These are phyloP conservation scores for Podaxis sp. DNA, from an alignment of 768 basidiomycete genomes.

Conservation along the genomic window DNA sequence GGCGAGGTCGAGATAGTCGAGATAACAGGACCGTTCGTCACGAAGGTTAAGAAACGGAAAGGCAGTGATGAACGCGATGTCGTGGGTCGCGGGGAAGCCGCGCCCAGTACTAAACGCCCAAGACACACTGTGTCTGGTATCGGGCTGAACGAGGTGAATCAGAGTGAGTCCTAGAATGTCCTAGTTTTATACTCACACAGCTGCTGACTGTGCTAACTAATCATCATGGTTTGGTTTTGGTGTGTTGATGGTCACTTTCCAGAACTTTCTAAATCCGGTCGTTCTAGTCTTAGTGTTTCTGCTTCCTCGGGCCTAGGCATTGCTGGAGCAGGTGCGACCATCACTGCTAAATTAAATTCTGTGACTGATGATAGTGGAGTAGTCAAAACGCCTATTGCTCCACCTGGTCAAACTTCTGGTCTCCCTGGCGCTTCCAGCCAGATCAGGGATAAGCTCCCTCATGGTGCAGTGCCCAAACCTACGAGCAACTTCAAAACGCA, in stretches of 20 bases:
- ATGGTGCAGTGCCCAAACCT: background rate
- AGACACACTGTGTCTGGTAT: background rate
- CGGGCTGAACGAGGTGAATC: background rate
- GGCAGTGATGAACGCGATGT: background rate
- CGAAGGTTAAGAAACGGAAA: conserved; percentile 5
- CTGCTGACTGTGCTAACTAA: background rate
- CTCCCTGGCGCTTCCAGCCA: background rate
- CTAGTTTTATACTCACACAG: background rate
- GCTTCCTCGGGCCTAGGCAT: background rate
- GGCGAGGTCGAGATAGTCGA: background rate
- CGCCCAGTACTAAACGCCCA: background rate
- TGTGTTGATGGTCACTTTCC: background rate
- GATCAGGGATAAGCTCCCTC: background rate
- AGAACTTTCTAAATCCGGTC: background rate
- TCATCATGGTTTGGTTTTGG: background rate
- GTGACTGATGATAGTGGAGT: background rate
- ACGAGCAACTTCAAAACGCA: background rate
- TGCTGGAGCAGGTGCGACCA: background rate
- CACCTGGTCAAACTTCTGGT: background rate
- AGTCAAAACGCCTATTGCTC: background rate
- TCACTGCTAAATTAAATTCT: background rate
- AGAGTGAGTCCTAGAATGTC: background rate
- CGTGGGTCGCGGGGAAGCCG: background rate
- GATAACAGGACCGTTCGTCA: background rate
- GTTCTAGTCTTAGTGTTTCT: background rate